Conservation (phyloP, 1,284 basidiomycete species). For the Apiotrichum mycotoxinovorans region DNA sequence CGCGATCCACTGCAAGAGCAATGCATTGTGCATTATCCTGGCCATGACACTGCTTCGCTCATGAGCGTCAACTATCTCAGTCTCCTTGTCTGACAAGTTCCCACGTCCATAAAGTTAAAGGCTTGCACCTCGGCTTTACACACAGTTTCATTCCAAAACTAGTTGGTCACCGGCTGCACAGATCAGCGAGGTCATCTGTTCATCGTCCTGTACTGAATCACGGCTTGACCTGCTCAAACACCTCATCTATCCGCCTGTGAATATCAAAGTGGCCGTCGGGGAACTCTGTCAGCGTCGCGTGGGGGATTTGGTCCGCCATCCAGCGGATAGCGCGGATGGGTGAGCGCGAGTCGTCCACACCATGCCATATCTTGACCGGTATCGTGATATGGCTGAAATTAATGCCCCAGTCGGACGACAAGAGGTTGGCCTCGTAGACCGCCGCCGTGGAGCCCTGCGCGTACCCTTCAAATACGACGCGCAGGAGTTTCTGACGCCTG, state of each 20-base stretch:
- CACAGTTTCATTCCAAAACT: no score
- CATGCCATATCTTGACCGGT: constrained; percentile 13
- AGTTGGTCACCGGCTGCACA: no score
- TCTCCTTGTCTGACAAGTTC: no score
- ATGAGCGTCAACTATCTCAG: no score
- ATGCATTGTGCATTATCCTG: no score
- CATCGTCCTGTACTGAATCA: no score
- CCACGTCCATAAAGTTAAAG: no score
- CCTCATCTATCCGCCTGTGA: neutral
- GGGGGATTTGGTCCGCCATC: constrained; percentile 11
- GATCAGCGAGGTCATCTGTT: no score
- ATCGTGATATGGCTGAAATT: neutral
- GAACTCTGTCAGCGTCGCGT: neutral
- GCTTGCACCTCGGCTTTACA: no score
- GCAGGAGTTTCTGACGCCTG: neutral
- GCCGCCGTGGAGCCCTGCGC: constrained; percentile 2
- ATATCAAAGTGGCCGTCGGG: constrained; percentile 11
- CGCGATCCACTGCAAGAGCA: no score
- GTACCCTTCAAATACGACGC: constrained; percentile 6
- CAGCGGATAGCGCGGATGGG: constrained; percentile 5
- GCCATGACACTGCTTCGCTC: no score
- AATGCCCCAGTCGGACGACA: constrained; percentile 11
- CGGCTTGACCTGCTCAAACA: neutral
- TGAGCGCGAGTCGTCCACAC: constrained; percentile 1
- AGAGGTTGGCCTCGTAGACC: constrained; percentile 11